Base-by-base conservation (phyloP, 352 stramenopile species). In the Phytophthora multivora region DNA sequence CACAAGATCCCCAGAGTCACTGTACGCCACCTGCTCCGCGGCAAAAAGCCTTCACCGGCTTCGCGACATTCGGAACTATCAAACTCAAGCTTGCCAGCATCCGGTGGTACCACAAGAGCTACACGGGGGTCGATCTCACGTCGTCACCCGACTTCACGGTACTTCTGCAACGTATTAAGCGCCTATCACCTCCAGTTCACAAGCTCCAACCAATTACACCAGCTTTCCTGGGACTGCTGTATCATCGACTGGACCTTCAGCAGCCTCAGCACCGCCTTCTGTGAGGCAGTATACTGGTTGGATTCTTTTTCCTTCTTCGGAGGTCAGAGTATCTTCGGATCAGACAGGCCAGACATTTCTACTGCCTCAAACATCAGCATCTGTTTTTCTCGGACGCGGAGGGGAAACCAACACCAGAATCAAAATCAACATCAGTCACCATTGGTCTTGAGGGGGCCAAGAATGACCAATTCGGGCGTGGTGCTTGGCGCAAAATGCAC, bases 191-290 rank as follows among this genome's bases (percentile, higher is more conserved):
- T 15, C 64, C 59, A 13, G 28, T 59, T 0, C 23, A 11, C 5
- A 74, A 77, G 41, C 57, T 64, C 8, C 59, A 71, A 33, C 69
- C 59, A 21, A 60, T 75, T 8, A 69, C 65, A 2, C 30, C 45
- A 21, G 50, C 60, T 1, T 65, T 75, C 16, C 48, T 72, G 3
- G 57, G 53, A 3, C 49, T 58, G 3, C 43, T 78, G 2, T 47
- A 51, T 7, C 6, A 41, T 7, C 19, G 5, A 2, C 23, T 61
- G 16, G 30, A 67, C 18, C 0, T 66, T 0, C 18, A 28, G 9
- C 30, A 30, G 36, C 51, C 65, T 0, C 53, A 43, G 0, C 48
- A 72, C 13, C 65, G 53, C 1, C 51, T 74, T 2, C 28, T 71
- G 18, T 78, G 69, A 56, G 69, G 43, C 36, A 62, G 46, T 18